A percentile compares a stretch with the other conserved stretches of the same genome.
phyloP scores from a whole-genome alignment of 805 yeast species.

The Cyberlindnera galapagoensis region DNA sequence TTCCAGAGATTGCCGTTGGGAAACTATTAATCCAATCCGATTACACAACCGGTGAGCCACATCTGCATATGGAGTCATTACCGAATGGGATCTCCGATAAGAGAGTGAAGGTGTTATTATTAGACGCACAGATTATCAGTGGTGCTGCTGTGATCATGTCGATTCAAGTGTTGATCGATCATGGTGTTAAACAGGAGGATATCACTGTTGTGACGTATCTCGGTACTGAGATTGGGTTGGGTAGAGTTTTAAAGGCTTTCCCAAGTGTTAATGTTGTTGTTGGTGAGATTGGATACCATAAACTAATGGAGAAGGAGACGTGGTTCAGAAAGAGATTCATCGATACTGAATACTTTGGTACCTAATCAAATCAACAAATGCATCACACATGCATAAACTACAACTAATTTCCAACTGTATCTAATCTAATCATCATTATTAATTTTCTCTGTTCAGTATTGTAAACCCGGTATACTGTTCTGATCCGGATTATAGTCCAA shows the following conservation, averaged over 20 bases:
- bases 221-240: slow-evolving; percentile 73
- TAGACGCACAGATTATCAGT: slow-evolving; percentile 84
- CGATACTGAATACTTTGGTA: slow-evolving; percentile 76
- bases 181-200: slow-evolving; percentile 54
- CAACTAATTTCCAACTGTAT: neutral
- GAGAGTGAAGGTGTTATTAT: slow-evolving; percentile 47
- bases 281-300: slow-evolving; percentile 52
- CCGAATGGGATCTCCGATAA: slow-evolving; percentile 36
- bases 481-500: slow-evolving; percentile 1
- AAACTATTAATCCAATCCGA: slow-evolving; percentile 85
- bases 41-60: slow-evolving; percentile 88
- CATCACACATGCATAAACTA: neutral
- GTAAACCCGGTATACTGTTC: slow-evolving; percentile 11
- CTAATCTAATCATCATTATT: neutral
- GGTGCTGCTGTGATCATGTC: slow-evolving; percentile 98
- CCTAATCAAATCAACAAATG: slow-evolving; percentile 21
- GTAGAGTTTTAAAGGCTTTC: slow-evolving; percentile 70
- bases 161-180: slow-evolving; percentile 77
- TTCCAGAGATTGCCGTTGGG: slow-evolving; percentile 77
- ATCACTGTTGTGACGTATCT: slow-evolving; percentile 66
- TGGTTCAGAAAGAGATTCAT: slow-evolving; percentile 64
- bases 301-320: slow-evolving; percentile 44
- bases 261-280: slow-evolving; percentile 54
- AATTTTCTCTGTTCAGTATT: slow-evolving; percentile 3
- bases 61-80: slow-evolving; percentile 71